Evolutionary conservation across 1,284 basidiomycete genomes (phyloP).

Genomic region (Irpex lacteus): DNA sequence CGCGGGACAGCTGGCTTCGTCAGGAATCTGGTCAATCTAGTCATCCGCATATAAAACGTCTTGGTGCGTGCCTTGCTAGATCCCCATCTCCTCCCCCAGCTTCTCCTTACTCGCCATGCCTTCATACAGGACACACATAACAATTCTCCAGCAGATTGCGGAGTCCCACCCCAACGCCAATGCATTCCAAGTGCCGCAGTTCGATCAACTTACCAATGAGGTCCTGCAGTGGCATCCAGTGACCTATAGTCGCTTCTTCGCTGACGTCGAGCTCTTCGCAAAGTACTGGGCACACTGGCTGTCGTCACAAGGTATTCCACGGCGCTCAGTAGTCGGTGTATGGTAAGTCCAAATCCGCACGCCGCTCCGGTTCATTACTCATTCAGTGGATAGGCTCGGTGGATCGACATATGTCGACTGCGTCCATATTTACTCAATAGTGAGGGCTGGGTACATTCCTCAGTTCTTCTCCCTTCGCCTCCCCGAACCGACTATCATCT

Average conservation of each 20-base stretch:
- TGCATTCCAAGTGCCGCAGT: conserved; percentile 48
- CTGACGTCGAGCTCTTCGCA: conserved; percentile 53
- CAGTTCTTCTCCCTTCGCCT: conserved; percentile 71
- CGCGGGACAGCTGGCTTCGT: conserved; percentile 4
- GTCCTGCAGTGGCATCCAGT: conserved; percentile 47
- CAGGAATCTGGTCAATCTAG: neutral
- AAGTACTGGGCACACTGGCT: conserved; percentile 52
- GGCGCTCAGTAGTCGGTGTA: conserved; percentile 59
- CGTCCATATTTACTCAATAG: conserved; percentile 68
- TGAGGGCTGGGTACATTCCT: conserved; percentile 68
- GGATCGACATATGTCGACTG: conserved; percentile 67
- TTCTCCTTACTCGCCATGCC: conserved; percentile 20
- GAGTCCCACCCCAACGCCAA: conserved; percentile 38
- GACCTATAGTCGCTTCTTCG: conserved; percentile 50
- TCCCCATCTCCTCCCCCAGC: conserved; percentile 15
- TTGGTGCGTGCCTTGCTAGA: neutral
- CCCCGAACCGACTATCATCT: conserved; percentile 64
- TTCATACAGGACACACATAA: conserved; percentile 41
- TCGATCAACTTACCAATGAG: conserved; percentile 32
- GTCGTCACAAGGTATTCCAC: conserved; percentile 38
- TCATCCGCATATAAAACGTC: conserved; percentile 12
- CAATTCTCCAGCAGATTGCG: conserved; percentile 47
- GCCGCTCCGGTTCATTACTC: conserved; percentile 8
- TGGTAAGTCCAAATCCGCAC: conserved; percentile 43
- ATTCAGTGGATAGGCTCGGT: conserved; percentile 46